Base-by-base conservation (phyloP, 805 yeast species). In the Phaffomyces thermotolerans region DNA sequence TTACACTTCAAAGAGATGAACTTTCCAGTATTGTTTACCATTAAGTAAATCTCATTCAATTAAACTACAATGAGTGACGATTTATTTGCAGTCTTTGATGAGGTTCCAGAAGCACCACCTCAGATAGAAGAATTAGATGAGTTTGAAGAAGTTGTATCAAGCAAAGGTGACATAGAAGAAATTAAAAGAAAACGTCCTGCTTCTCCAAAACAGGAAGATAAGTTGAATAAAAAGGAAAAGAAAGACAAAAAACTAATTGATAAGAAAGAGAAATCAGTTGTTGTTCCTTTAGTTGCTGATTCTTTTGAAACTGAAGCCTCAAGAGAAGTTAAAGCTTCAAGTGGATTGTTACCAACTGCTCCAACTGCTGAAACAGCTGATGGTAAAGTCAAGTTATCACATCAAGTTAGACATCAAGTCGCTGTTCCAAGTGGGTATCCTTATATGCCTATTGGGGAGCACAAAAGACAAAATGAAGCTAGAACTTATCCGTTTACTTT, bases 331-430 rank as follows among this genome's bases (percentile, higher is more conserved):
- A 79, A 79, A n/a, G 87, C 84, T 1, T 84, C 95, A 0, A 75
- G 75, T 29, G 95, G 95, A 6, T 68, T 88, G 31, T 59, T 79
- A 54, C 70, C 69, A 14, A 56, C 65, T 18, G 58, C 71, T 0
- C 63, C 67, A 20, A 69, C 65, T 46, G 34, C 36, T 20, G 57
- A 49, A 8, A 38, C 36, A n/a, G 32, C 18, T 10, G 34, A 31
- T 42, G 75, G 75, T 17, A 71, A 71, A 42, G 81, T 89, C 46
- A 81, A 84, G 60, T 69, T 89, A 51, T 79, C 80, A 46, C 99
- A 91, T 69, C 96, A 88, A 65, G 96, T 91, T 44, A 83, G 98
- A 63, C 99, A 91, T 67, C 97, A 91, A 65, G 99, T 91, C 10
- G 97, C 98, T 2, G 74, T 91, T 22, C 99, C 99, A 1, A 95